These are phyloP conservation scores for Guyanaporus albipodus DNA, from an alignment of 768 basidiomycete species.

Conservation along the genomic window DNA sequence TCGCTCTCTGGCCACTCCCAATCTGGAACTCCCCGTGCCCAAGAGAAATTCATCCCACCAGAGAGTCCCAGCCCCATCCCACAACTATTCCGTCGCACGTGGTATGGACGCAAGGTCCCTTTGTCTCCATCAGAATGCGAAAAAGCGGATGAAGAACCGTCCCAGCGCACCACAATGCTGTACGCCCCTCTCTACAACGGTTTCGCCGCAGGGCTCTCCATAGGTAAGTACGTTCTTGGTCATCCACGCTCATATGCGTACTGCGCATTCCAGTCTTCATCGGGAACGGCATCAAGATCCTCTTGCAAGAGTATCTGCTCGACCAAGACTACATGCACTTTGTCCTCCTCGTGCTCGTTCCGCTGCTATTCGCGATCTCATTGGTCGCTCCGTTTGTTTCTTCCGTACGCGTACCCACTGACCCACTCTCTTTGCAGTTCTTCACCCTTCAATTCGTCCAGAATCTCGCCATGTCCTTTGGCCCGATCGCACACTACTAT, in stretches of 20 bases:
- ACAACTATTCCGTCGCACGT: constrained; percentile 43
- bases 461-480: constrained; percentile 39
- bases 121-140: constrained; percentile 32
- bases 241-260: no score
- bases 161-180: constrained; percentile 17
- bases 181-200: constrained; percentile 30
- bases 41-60: constrained; percentile 14
- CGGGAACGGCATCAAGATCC: constrained; percentile 56
- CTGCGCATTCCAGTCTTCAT: constrained; percentile 54
- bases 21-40: constrained; percentile 14
- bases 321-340: constrained; percentile 44
- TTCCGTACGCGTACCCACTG: neutral
- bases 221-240: no score
- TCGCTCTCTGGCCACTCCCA: constrained; percentile 39
- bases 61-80: constrained; percentile 23
- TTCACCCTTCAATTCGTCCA: constrained; percentile 42
- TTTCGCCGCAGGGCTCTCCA: constrained; percentile 24
- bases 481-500: constrained; percentile 49
- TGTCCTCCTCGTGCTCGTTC: constrained; percentile 38
- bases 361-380: constrained; percentile 44
- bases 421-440: constrained; percentile 24
- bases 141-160: constrained; percentile 18
- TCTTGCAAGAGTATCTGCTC: constrained; percentile 52
- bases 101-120: constrained; percentile 56
- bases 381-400: constrained; percentile 29